phyloP scores from a whole-genome alignment of 306 rosid species.

The Hylodesmum podocarpum region DNA sequence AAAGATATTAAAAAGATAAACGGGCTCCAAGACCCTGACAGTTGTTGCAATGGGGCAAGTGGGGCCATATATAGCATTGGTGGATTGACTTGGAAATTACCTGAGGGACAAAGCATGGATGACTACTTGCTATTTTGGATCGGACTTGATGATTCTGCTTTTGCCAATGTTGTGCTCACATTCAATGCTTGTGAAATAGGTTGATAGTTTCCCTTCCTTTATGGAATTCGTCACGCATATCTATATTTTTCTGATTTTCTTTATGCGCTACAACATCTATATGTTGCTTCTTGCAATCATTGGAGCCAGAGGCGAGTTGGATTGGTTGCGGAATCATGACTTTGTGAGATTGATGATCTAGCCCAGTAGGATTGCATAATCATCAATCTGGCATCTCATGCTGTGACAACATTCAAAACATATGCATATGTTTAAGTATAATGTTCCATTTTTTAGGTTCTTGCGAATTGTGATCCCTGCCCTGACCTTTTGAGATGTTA shows the following conservation, averaged over 20 bases:
- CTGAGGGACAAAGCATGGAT: conserved; percentile 62
- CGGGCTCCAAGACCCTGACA: conserved; percentile 35
- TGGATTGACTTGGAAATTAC: conserved; percentile 78
- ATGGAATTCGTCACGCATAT: not conserved
- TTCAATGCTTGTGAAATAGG: conserved; percentile 90
- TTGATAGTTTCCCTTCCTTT: conserved; percentile 25
- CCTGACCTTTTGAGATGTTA: not conserved
- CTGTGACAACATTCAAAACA: not conserved
- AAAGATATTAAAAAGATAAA: conserved; percentile 36
- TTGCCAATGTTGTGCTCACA: conserved; percentile 77
- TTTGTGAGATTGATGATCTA: not conserved
- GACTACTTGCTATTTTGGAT: conserved; percentile 81
- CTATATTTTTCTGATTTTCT: conserved; percentile 17
- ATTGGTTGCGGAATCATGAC: not conserved
- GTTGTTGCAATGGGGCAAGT: conserved; percentile 27
- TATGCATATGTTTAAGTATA: not conserved
- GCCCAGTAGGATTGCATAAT: not conserved
- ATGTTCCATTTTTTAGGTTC: not conserved
- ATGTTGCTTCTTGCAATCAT: not conserved
- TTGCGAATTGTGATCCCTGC: not conserved
- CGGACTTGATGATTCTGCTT: conserved; percentile 79
- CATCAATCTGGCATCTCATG: no score
- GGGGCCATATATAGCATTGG: conserved; percentile 53
- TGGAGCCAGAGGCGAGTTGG: not conserved
- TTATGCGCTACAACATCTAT: not conserved